Conservation (phyloP, 1,139 yeast genomes). For the Torulaspora pretoriensis region DNA sequence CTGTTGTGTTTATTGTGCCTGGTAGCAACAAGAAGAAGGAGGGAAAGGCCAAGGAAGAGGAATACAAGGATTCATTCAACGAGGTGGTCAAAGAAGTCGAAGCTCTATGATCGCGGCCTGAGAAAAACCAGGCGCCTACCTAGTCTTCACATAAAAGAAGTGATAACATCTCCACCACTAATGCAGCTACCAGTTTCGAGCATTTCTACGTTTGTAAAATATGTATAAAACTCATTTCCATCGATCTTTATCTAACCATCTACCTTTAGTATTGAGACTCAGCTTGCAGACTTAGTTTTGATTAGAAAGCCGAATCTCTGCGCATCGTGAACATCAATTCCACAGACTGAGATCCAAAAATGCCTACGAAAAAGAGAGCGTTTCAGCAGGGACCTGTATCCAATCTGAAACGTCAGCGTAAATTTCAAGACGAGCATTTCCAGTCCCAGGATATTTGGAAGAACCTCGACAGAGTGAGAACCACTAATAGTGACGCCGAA, state of each 20-base stretch:
- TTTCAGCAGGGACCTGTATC: slow-evolving; percentile 1
- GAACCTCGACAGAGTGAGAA: slow-evolving; percentile 24
- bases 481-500: slow-evolving; percentile 14
- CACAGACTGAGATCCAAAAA: background rate
- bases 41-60: slow-evolving; percentile 74
- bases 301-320: background rate
- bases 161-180: background rate
- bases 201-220: slow-evolving; percentile 10
- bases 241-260: background rate
- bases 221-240: slow-evolving; percentile 8
- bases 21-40: slow-evolving; percentile 88
- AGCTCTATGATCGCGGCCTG: slow-evolving; percentile 25
- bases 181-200: slow-evolving; percentile 1
- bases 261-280: background rate
- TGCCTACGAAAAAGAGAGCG: slow-evolving; percentile 3
- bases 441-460: slow-evolving; percentile 29
- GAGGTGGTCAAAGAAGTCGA: slow-evolving; percentile 88
- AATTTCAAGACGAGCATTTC: slow-evolving; percentile 5
- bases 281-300: background rate
- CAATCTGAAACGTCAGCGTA: slow-evolving; percentile 5
- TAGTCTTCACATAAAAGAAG: background rate
- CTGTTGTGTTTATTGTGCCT: slow-evolving; percentile 96
- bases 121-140: background rate
- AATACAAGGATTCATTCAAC: slow-evolving; percentile 88
- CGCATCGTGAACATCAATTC: background rate